Base-by-base conservation (phyloP, 805 yeast genomes). In the Barnettozyma siamensis region DNA sequence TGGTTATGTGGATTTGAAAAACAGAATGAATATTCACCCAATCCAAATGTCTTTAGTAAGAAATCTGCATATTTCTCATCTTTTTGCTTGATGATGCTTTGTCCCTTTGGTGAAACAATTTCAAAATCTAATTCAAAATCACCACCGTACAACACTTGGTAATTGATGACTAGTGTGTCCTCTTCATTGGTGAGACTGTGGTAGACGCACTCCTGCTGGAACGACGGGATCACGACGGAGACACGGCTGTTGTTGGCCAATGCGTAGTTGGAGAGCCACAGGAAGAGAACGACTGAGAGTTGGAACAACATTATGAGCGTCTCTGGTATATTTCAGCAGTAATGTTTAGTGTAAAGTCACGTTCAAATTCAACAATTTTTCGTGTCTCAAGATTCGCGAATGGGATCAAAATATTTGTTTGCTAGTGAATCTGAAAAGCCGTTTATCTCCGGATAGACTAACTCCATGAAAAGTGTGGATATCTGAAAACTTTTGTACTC, bases 61-160 rank as follows among this genome's bases (percentile, higher is more conserved):
- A 76, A 77, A 51, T 79, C 85, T 7, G 81, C 82, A 56, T 75
- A 80, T 64, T 80, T 76, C 57, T 75, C 75, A 53, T 78, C 78
- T 45, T 67, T 65, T 48, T 77, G 83, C 21, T 64, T 46, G 39
- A 69, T 69, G 46, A 78, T 62, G 11, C 66, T 57, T 33, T 68
- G 63, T 18, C 76, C 78, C 35, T 60, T 66, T 28, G 86, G 85
- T 40, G 75, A 69, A 39, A 67, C 73, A 47, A 80, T 76, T 43
- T 72, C 69, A 57, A 78, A 80, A 56, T 80, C 83, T 41, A 80
- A 74, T 57, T 80, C 85, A 51, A 78, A 80, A 41, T 78, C 70
- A 15, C 86, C 86, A 46, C 86, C 86, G 37, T 76, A 72, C 51
- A 79, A 72, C 40, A 80, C 61, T 55, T 69, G 73, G 42, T 69